phyloP scores from a whole-genome alignment of 1,139 yeast species.

The Blastobotrys capitulatus region DNA sequence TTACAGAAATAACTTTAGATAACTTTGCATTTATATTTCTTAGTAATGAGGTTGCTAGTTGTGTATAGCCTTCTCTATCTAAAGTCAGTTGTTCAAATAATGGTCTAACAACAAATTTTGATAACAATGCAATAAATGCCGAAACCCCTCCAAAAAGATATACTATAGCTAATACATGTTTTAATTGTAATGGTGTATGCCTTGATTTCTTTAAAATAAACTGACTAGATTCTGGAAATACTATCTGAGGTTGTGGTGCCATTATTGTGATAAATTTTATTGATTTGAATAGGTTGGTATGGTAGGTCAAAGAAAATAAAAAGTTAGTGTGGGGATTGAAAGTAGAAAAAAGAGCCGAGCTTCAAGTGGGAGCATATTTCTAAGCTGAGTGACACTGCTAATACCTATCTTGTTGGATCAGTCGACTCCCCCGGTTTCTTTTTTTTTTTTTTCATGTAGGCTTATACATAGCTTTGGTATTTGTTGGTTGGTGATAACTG shows the following conservation, averaged over 20 bases:
- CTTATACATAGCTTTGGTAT: too few relatives aligned
- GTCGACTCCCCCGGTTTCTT: too few relatives aligned
- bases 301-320: too few relatives aligned
- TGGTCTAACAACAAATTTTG: conserved; percentile 32
- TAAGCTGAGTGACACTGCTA: too few relatives aligned
- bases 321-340: too few relatives aligned
- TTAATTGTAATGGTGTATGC: conserved; percentile 21
- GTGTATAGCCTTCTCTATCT: conserved; percentile 32
- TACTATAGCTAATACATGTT: conserved; percentile 27
- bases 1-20: conserved; percentile 17
- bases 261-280: background rate
- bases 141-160: conserved; percentile 34
- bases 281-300: too few relatives aligned
- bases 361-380: too few relatives aligned
- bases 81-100: conserved; percentile 32
- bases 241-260: conserved; percentile 16
- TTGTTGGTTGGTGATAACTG: too few relatives aligned
- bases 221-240: conserved; percentile 24
- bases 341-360: too few relatives aligned
- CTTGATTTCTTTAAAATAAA: conserved; percentile 15
- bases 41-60: conserved; percentile 21
- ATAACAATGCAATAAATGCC: conserved; percentile 28
- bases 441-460: too few relatives aligned
- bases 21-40: conserved; percentile 21
- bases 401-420: too few relatives aligned